These are phyloP conservation scores for Naganishia onofrii DNA, from an alignment of 768 basidiomycete genomes.

Conservation along the genomic window DNA sequence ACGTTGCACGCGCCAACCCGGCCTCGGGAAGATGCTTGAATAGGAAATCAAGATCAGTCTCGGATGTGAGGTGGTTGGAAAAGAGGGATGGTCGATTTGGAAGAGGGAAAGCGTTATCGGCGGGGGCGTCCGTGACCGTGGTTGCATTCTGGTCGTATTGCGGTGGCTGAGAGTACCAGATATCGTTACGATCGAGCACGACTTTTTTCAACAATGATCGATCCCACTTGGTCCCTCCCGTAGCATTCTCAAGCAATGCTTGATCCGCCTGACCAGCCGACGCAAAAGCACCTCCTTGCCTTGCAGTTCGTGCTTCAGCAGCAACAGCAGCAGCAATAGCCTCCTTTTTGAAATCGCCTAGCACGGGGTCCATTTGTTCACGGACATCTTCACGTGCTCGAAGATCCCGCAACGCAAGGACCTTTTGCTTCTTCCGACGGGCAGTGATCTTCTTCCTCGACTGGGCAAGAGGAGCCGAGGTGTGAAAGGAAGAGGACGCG, in stretches of 20 bases:
- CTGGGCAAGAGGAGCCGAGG: slow-evolving; percentile 32
- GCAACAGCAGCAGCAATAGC: slow-evolving; percentile 34
- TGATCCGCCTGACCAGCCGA: slow-evolving; percentile 21
- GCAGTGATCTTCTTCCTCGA: slow-evolving; percentile 42
- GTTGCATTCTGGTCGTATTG: slow-evolving; percentile 31
- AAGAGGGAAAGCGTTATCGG: background rate
- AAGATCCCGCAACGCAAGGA: slow-evolving; percentile 56
- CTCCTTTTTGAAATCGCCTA: slow-evolving; percentile 65
- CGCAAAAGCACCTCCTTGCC: slow-evolving; percentile 22
- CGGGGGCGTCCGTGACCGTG: slow-evolving; percentile 12
- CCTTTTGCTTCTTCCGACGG: slow-evolving; percentile 48
- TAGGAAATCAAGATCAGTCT: slow-evolving; percentile 60
- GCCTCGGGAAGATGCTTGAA: slow-evolving; percentile 67
- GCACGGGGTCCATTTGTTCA: slow-evolving; percentile 65
- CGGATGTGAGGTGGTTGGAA: slow-evolving; percentile 35
- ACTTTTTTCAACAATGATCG: slow-evolving; percentile 37
- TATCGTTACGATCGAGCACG: slow-evolving; percentile 38
- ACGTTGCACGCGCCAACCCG: slow-evolving; percentile 46
- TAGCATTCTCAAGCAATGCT: slow-evolving; percentile 20
- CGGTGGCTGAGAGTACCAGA: slow-evolving; percentile 38
- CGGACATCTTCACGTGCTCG: slow-evolving; percentile 53
- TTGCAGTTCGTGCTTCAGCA: slow-evolving; percentile 2
- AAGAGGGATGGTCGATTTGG: slow-evolving; percentile 32
- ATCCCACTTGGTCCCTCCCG: slow-evolving; percentile 32
- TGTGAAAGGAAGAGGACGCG: slow-evolving; percentile 38